Base-by-base conservation (phyloP, 441 rosid species). In the Macaranga tanarius region DNA sequence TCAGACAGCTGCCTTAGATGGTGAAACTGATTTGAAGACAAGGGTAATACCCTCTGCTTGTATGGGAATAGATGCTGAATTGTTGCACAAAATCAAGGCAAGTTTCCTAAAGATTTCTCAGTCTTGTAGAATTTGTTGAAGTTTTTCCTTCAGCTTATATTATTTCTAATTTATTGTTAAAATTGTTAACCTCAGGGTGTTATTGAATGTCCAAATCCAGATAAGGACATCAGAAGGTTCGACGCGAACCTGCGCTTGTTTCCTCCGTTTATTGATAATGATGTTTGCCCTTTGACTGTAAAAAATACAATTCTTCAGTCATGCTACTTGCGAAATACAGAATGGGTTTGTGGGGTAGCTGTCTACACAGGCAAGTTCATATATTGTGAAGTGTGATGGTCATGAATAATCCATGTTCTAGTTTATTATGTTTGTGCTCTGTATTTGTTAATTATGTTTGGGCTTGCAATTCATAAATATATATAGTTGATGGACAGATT, bases 321-420 rank as follows among this genome's bases (percentile, higher is more conserved):
- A 65, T 96, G 99, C 84, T 96, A 92, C 86, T 84, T 96, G 82
- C 83, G 98, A 73, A 95, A 95, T 81, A 93, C 98, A 19, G 99
- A 95, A 76, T 93, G 99, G 99, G 98, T 89, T 67, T 95, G 99
- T 85, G 99, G 99, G 79, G 98, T 92, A 75, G 97, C 98, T 81
- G 85, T 92, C 69, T 92, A 96, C 68, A 93, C 99, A 76, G 99
- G 99, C 84, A 86, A 69, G 84, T 67, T 78, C 62, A n/a, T 74
- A 40, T 62, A 62, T 17, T 56, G 25, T 68, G 45, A 64, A 59
- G 31, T 58, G 42, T 45, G 25, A 52, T 55, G 62, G 73, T 60
- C 73, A 67, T 63, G 34, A 62, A 62, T 75, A 70, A 48, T 44
- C 63, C 8, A 26, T 69, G 25, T 73, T 56, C 65, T 62, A 17